Evolutionary conservation across 805 yeast genomes (phyloP).

Genomic region (Kodamaea restingae): DNA sequence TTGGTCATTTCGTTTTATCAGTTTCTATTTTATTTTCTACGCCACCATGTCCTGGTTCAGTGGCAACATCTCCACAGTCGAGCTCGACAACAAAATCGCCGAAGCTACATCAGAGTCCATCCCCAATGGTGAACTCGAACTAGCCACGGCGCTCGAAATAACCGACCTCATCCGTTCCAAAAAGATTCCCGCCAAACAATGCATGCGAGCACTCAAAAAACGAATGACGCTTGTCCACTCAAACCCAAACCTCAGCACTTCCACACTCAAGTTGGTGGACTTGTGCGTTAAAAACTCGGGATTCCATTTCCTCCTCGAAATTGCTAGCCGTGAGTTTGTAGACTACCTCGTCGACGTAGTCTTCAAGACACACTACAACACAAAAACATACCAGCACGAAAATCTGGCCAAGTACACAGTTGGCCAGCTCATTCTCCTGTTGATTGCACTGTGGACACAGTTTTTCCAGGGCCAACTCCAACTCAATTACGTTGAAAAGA

Average conservation of each 20-base stretch:
- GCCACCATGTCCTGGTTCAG: slow-evolving; percentile 52
- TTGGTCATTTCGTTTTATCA: background rate
- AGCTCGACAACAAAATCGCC: slow-evolving; percentile 59
- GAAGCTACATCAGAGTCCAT: slow-evolving; percentile 86
- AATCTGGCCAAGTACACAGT: slow-evolving; percentile 35
- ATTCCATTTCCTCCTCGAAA: slow-evolving; percentile 70
- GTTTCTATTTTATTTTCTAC: background rate
- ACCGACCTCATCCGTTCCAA: slow-evolving; percentile 85
- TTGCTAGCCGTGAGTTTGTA: slow-evolving; percentile 80
- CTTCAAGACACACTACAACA: slow-evolving; percentile 37
- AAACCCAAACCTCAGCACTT: slow-evolving; percentile 77
- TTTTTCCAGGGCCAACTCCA: slow-evolving; percentile 68
- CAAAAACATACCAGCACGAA: slow-evolving; percentile 21
- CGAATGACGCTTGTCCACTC: slow-evolving; percentile 53
- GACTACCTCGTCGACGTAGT: slow-evolving; percentile 62
- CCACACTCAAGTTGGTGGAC: slow-evolving; percentile 75
- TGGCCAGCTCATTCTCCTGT: slow-evolving; percentile 53
- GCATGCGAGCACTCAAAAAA: slow-evolving; percentile 79
- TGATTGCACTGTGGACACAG: slow-evolving; percentile 73
- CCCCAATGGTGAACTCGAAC: slow-evolving; percentile 86
- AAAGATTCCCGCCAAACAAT: slow-evolving; percentile 70
- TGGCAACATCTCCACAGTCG: slow-evolving; percentile 30
- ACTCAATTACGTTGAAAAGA: slow-evolving; percentile 57
- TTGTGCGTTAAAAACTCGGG: slow-evolving; percentile 94
- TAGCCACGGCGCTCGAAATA: slow-evolving; percentile 69